Base-by-base conservation (phyloP, 306 rosid genomes). In the Ceratonia siliqua region DNA sequence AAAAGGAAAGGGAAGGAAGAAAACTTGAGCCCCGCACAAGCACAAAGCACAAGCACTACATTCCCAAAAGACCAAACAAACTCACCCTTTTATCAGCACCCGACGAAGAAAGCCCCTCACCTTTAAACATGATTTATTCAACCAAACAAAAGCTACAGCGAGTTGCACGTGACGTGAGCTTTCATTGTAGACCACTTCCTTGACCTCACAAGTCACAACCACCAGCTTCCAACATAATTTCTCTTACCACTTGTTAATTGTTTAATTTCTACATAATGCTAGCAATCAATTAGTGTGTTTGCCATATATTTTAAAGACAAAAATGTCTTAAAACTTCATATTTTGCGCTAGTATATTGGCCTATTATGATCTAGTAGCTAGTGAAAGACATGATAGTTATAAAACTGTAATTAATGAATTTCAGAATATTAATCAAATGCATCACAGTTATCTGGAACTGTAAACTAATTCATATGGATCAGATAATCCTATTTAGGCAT, bases 131-230 rank as follows among this genome's bases (percentile, higher is more conserved):
- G 21, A 30, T 41, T 70, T 50, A 36, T 66, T 70, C 43, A 46
- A 72, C 68, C 17, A 41, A 85, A 74, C 74, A 77, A 81, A 83
- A 24, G 80, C 85, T 87, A 85, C 90, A 87, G 81, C 6, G 2
- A 15, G 17, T 61, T 76, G 87, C 97, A 89, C 89, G 90, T 91
- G 92, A 89, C 88, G 74, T 77, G 83, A 77, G 82, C 63, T 53
- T 75, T 78, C 82, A 76, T 55, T 64, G 79, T 76, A 79, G 78
- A 76, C 81, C 75, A 54, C 72, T 80, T 69, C 54, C 78, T 84
- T 81, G 83, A 73, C 81, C 78, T 57, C 74, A 5, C 54, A 15
- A 27, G 57, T n/a, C 64, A 8, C 62, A 63, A 66, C 64, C 27
- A 48, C 67, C 45, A 4, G 9, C 43, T 5, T 62, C 68, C 21